These are phyloP conservation scores for Trichoderma endophyticum DNA, from an alignment of 2,329 filamentous ascomycete species.

Conservation along the genomic window DNA sequence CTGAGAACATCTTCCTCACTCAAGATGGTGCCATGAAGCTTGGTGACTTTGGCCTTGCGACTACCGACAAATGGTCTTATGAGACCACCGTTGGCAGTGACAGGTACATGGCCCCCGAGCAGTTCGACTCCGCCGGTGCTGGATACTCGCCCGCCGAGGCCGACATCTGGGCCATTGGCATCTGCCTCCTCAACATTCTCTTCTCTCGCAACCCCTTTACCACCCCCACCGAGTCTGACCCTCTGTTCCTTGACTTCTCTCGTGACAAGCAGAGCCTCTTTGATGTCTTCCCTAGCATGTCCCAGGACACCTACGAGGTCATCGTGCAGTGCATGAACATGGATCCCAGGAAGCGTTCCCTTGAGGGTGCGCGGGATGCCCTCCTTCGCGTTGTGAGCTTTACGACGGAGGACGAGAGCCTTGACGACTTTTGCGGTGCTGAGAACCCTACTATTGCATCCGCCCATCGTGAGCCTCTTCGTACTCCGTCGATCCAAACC, in stretches of 20 bases:
- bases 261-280: conserved; percentile 94
- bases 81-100: conserved; percentile 95
- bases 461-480: conserved; percentile 89
- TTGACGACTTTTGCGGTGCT: conserved; percentile 90
- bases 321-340: conserved; percentile 86
- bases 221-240: conserved; percentile 83
- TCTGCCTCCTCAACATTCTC: conserved; percentile 92
- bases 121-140: conserved; percentile 82
- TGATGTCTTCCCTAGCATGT: conserved; percentile 98
- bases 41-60: conserved; percentile 92
- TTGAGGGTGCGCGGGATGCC: conserved; percentile 72
- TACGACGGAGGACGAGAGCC: conserved; percentile 84
- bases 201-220: conserved; percentile 97
- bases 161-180: conserved; percentile 95
- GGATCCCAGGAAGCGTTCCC: conserved; percentile 83
- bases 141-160: conserved; percentile 93
- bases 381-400: conserved; percentile 81
- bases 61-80: conserved; percentile 82
- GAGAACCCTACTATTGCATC: conserved; percentile 75
- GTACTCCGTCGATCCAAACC: conserved; percentile 91
- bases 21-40: conserved; percentile 89
- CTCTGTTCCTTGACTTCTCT: conserved; percentile 88
- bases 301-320: conserved; percentile 94
- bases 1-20: conserved; percentile 96
- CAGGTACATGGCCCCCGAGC: conserved; percentile 98